Evolutionary conservation across 1,284 basidiomycete species (phyloP).

Genomic region (Cutaneotrichosporon cyanovorans): DNA sequence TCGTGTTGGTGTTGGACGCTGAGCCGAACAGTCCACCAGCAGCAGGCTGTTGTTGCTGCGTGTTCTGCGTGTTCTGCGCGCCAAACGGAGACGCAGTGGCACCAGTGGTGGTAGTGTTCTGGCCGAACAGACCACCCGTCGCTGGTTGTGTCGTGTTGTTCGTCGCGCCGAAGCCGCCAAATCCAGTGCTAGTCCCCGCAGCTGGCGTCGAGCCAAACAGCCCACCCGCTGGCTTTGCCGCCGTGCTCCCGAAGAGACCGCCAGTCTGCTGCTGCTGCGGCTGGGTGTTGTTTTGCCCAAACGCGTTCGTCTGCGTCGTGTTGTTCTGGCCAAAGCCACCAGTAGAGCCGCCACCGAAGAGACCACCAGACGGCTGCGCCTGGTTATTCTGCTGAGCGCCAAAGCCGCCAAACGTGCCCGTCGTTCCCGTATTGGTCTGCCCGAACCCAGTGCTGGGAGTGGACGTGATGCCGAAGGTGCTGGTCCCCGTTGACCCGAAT

Average conservation of each 20-base stretch:
- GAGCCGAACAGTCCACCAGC: slow-evolving; percentile 48
- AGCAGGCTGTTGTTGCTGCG: slow-evolving; percentile 20
- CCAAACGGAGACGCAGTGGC: slow-evolving; percentile 51
- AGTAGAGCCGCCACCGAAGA: slow-evolving; percentile 20
- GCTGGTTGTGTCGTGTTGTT: slow-evolving; percentile 22
- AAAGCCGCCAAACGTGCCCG: slow-evolving; percentile 12
- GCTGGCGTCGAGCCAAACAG: slow-evolving; percentile 27
- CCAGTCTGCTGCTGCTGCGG: slow-evolving; percentile 26
- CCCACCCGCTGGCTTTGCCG: slow-evolving; percentile 30
- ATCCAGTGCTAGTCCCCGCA: slow-evolving; percentile 23
- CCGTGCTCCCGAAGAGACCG: slow-evolving; percentile 37
- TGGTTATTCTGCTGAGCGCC: slow-evolving; percentile 28
- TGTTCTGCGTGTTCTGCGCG: slow-evolving; percentile 4
- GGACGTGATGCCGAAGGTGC: slow-evolving; percentile 7
- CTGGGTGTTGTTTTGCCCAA: slow-evolving; percentile 47
- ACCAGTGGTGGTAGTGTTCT: slow-evolving; percentile 23
- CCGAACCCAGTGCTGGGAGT: slow-evolving; percentile 38
- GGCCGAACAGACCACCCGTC: slow-evolving; percentile 42
- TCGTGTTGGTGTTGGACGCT: slow-evolving; percentile 8
- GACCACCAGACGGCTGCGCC: slow-evolving; percentile 33
- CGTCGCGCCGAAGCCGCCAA: slow-evolving; percentile 21
- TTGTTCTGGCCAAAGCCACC: slow-evolving; percentile 30
- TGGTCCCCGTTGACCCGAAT: slow-evolving; percentile 24
- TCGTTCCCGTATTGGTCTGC: slow-evolving; percentile 27
- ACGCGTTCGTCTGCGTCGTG: slow-evolving; percentile 40